These are phyloP conservation scores for Fusarium heterosporum DNA, from an alignment of 2,329 filamentous ascomycete species.

Conservation along the genomic window DNA sequence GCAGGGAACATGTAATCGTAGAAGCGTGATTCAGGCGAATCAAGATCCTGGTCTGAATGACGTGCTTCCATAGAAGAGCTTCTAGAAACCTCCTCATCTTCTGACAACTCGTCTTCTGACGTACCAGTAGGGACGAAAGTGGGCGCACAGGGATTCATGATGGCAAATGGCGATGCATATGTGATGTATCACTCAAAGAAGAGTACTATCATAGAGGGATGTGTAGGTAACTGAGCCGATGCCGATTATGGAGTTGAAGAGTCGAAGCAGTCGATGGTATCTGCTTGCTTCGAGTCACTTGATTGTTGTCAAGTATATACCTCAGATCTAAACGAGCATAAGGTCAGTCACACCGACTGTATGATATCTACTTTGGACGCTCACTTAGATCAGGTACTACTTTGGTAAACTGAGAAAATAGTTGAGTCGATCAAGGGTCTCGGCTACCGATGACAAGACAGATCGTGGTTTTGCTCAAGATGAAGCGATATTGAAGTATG, in stretches of 20 bases:
- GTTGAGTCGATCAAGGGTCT: neutral
- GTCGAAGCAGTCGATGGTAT: neutral
- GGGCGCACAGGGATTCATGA: conserved; percentile 49
- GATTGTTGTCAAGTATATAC: neutral
- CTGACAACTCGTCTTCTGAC: conserved; percentile 9
- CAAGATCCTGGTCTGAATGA: neutral
- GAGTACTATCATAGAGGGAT: neutral
- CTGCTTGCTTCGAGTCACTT: neutral
- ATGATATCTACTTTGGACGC: neutral
- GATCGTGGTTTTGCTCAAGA: neutral
- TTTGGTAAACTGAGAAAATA: conserved; percentile 1
- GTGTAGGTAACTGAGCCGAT: neutral
- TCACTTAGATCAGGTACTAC: neutral
- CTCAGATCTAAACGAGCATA: neutral
- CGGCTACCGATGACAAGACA: neutral
- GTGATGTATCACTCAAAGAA: neutral
- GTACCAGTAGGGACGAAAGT: conserved; percentile 42
- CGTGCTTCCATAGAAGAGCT: conserved; percentile 8
- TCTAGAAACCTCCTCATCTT: conserved; percentile 1
- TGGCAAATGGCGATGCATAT: neutral
- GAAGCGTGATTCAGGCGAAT: neutral
- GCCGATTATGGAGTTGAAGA: neutral
- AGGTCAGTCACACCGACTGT: neutral
- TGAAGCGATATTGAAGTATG: neutral
- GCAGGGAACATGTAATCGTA: conserved; percentile 45